Percentiles rank a stretch among this genome's conserved stretches.
phyloP scores from a whole-genome alignment of 148 eudicot species.

The Talinum fruticosum region DNA sequence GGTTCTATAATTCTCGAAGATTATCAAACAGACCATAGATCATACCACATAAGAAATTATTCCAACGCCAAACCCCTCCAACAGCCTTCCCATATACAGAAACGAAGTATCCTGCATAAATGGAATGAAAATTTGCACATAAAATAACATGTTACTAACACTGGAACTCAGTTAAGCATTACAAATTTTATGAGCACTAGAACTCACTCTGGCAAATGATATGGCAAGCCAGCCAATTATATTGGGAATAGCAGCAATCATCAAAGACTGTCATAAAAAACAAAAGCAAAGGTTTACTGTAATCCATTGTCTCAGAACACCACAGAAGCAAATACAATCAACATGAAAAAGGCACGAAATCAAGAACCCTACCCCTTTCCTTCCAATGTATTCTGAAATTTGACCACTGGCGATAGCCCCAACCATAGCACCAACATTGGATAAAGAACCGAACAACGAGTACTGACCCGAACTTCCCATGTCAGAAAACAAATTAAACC shows the following conservation, averaged over 20 bases:
- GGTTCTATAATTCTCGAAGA: neutral
- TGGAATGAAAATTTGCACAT: neutral
- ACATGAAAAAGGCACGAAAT: neutral
- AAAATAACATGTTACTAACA: neutral
- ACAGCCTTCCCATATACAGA: conserved; percentile 88
- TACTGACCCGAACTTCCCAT: conserved; percentile 41
- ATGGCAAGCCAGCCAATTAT: conserved; percentile 95
- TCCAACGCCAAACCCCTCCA: conserved; percentile 98
- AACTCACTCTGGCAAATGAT: conserved; percentile 83
- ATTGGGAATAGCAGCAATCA: conserved; percentile 96
- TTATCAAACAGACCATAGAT: conserved; percentile 14
- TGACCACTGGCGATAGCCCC: conserved; percentile 98
- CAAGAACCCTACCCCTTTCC: conserved; percentile 66
- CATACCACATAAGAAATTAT: conserved; percentile 80
- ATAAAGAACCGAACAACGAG: conserved; percentile 85
- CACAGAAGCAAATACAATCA: neutral
- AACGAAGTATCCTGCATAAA: conserved; percentile 70
- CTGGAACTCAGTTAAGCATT: neutral
- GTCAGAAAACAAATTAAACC: conserved; percentile 18
- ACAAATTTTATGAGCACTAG: neutral
- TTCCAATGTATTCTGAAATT: conserved; percentile 92
- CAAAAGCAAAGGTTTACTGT: conserved; percentile 5
- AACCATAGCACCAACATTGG: conserved; percentile 99
- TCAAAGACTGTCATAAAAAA: conserved; percentile 65
- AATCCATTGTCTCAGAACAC: neutral